Conservation (phyloP, 306 rosid species). For the Ceratonia siliqua region DNA sequence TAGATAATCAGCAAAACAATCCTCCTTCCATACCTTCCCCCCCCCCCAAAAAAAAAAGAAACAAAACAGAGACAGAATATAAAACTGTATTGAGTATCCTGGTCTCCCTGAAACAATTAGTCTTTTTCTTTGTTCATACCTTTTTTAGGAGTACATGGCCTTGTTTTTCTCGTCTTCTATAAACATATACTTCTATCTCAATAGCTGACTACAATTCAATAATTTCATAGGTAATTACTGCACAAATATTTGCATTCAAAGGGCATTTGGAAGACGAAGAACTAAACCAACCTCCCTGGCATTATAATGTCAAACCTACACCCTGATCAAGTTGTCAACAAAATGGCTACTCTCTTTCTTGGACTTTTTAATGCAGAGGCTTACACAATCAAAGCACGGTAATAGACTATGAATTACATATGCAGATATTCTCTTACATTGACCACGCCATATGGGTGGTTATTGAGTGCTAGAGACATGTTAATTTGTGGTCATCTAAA, state of each 20-base stretch:
- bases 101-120: background rate
- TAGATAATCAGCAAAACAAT: background rate
- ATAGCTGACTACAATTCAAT: background rate
- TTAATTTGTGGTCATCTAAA: slow-evolving; percentile 3
- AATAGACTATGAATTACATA: slow-evolving; percentile 3
- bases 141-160: background rate
- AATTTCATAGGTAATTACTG: background rate
- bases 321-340: background rate
- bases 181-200: background rate
- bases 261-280: background rate
- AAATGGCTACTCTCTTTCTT: background rate
- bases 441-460: slow-evolving; percentile 1
- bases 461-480: slow-evolving; percentile 2
- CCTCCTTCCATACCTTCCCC: background rate
- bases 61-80: slow-evolving; percentile 1
- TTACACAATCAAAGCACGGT: background rate
- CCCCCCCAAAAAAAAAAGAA: background rate
- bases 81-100: background rate
- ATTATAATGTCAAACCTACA: background rate
- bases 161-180: background rate
- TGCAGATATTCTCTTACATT: slow-evolving; percentile 17
- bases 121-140: background rate
- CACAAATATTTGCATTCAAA: background rate
- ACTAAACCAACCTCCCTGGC: background rate
- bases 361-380: background rate